phyloP scores from a whole-genome alignment of 2,329 filamentous ascomycete species.

The Talaromyces sp. region DNA sequence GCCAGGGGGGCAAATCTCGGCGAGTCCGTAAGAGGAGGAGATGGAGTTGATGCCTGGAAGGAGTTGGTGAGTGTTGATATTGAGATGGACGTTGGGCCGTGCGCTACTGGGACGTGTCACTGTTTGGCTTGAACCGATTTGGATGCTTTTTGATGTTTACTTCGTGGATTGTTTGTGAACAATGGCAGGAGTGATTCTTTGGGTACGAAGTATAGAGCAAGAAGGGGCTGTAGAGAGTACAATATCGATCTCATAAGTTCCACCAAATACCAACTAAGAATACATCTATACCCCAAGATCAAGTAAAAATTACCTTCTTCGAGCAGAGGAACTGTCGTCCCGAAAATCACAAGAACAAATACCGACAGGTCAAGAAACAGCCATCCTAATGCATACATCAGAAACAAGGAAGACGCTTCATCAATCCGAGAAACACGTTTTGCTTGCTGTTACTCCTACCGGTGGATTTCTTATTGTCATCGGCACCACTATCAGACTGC shows the following conservation, averaged over 20 bases:
- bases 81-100: constrained; percentile 43
- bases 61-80: constrained; percentile 45
- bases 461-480: not conserved
- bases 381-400: not conserved
- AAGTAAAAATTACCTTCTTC: not conserved
- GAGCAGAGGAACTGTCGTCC: not conserved
- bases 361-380: not conserved
- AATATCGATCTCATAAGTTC: not conserved
- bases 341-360: too few species aligned
- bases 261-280: not conserved
- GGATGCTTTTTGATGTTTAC: not conserved
- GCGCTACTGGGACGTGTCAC: constrained; percentile 38
- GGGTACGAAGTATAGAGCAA: not conserved
- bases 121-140: constrained; percentile 24
- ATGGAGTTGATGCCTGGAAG: constrained; percentile 33
- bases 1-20: constrained; percentile 40
- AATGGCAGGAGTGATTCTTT: not conserved
- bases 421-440: constrained; percentile 5
- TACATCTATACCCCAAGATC: not conserved
- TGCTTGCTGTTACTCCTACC: not conserved
- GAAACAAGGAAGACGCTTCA: constrained; percentile 15
- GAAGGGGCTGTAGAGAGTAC: not conserved
- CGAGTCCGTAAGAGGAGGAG: constrained; percentile 7
- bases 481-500: not conserved
- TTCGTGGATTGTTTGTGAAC: not conserved